Conservation (phyloP, 352 stramenopile species). For the Phytophthora sp. region DNA sequence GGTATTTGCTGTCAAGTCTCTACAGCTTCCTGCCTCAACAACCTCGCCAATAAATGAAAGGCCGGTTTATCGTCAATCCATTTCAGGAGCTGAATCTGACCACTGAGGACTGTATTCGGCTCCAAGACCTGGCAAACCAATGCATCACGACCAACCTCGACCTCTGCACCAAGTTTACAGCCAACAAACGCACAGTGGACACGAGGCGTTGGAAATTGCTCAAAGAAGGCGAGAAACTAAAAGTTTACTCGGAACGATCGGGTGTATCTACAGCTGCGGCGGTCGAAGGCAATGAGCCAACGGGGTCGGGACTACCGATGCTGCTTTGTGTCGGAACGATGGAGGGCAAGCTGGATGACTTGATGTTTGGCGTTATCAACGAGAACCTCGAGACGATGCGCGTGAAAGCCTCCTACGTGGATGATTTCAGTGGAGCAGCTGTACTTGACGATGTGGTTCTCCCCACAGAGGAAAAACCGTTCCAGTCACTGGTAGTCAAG, state of each 20-base stretch:
- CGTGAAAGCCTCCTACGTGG: slow-evolving; percentile 52
- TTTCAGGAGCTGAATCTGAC: slow-evolving; percentile 27
- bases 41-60: slow-evolving; percentile 20
- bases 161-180: slow-evolving; percentile 16
- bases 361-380: slow-evolving; percentile 54
- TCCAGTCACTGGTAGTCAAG: slow-evolving; percentile 49
- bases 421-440: slow-evolving; percentile 44
- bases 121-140: slow-evolving; percentile 33
- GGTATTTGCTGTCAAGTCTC: slow-evolving; percentile 5
- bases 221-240: slow-evolving; percentile 27
- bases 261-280: neutral
- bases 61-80: slow-evolving; percentile 39
- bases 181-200: slow-evolving; percentile 19
- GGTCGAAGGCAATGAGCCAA: neutral
- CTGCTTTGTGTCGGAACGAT: slow-evolving; percentile 52
- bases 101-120: slow-evolving; percentile 5
- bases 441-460: slow-evolving; percentile 42
- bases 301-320: slow-evolving; percentile 34
- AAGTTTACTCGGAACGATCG: slow-evolving; percentile 29
- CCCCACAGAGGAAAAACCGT: slow-evolving; percentile 40
- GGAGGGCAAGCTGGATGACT: slow-evolving; percentile 52
- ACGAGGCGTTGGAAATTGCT: slow-evolving; percentile 30
- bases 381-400: slow-evolving; percentile 48
- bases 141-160: slow-evolving; percentile 32
- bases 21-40: neutral